These are phyloP conservation scores for Colletotrichum lini DNA, from an alignment of 2,329 filamentous ascomycete species.

Conservation along the genomic window DNA sequence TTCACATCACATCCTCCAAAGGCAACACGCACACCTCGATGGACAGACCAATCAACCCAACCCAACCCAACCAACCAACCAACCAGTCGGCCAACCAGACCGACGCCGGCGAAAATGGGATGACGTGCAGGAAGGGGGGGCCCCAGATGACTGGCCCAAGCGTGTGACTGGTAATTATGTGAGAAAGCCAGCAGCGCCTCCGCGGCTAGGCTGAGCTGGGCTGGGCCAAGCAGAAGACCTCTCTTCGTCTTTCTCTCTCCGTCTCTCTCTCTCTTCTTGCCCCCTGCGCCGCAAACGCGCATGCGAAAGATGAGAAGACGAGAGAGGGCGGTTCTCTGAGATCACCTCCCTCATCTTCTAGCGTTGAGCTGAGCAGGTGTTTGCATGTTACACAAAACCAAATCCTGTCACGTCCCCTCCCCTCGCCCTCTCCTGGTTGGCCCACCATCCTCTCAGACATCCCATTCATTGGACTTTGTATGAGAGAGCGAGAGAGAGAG, in stretches of 20 bases:
- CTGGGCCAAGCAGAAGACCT: no score
- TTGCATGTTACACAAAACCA: not conserved
- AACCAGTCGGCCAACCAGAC: conserved; percentile 9
- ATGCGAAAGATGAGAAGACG: conserved; percentile 1
- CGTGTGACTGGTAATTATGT: not conserved
- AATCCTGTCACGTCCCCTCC: not conserved
- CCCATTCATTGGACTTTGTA: not conserved
- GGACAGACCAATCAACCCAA: not conserved
- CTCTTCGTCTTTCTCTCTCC: no score
- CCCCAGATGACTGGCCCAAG: not conserved
- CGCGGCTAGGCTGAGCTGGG: not conserved
- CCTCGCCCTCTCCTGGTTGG: not conserved
- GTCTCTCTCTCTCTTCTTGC: not conserved
- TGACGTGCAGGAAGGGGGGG: conserved; percentile 33
- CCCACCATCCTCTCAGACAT: not conserved
- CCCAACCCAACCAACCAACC: not conserved
- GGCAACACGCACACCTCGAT: not conserved
- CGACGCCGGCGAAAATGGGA: conserved; percentile 17
- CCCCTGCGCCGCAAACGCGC: conserved; percentile 20
- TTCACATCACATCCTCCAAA: not conserved
- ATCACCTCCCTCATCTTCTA: not conserved
- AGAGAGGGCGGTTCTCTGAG: not conserved
- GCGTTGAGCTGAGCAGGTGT: not conserved
- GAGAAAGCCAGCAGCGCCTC: not conserved
- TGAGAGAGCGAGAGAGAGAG: no score